Evolutionary conservation across 257 asterid genomes (phyloP), one percentile per base, ranked within the genome.

Genomic region (Parsonsia alboflavescens): DNA sequence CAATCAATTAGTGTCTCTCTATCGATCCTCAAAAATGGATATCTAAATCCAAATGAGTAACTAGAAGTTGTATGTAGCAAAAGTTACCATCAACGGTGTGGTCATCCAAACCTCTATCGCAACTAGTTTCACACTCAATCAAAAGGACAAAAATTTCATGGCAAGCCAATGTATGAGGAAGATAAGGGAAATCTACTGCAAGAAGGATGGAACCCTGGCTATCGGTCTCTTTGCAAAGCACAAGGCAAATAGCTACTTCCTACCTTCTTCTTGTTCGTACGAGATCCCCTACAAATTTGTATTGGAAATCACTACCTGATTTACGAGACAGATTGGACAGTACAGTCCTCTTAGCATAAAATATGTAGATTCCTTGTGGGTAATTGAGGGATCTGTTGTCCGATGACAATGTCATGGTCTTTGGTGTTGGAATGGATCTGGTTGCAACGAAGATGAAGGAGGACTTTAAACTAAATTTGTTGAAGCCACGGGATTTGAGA

Each of bases 211-310:
- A 19, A 36, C 41, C 9, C 22, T 19, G n/a, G 67, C 26, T 21
- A 22, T 72, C n/a, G 67, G 75, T 9, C 53, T 72, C 8, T 21
- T 22, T 2, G 75, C 53, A 12, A 42, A 69, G 33, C 44, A 44
- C 71, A 63, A 52, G 36, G 21, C 28, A 11, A 9, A 45, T 28
- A 9, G 70, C 24, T 19, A n/a, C n/a, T n/a, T n/a, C n/a, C n/a
- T n/a, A n/a, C n/a, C n/a, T n/a, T n/a, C n/a, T n/a, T n/a, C n/a
- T 7, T 28, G 30, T 33, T 41, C 64, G 19, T 26, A 39, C n/a
- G 53, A 74, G 63, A 28, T 63, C n/a, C n/a, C 17, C 42, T 74
- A 49, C 77, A 49, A 22, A 30, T 74, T 10, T 63, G 39, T 30
- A 45, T 30, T 63, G 77, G 49, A 1, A 63, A 46, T 33, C 41